Base-by-base conservation (phyloP, 192 early-diverging fungal species). In the Backusella luteola region DNA sequence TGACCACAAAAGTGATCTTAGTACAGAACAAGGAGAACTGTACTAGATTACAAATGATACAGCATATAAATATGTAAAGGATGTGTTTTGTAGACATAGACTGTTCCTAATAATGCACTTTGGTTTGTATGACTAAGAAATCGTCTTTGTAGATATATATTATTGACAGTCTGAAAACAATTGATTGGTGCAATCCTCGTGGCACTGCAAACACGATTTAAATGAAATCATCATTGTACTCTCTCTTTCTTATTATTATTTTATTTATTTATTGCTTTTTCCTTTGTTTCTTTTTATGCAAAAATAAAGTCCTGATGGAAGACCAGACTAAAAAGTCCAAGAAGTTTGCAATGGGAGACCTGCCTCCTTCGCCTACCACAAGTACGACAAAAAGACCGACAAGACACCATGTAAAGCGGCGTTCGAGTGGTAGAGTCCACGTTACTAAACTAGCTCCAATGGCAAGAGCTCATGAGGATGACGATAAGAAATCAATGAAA, bases 331-430 rank as follows among this genome's bases (percentile, higher is more conserved):
- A 63, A n/a, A 63, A 63, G 6, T 69, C 67, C 19, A 75, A 75
- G 39, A 75, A 75, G 38, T 75, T 75, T 67, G 56, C 74, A 23
- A 66, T 75, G 56, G 56, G 56, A 63, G 56, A 63, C 2, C 29
- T 63, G 23, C 63, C 68, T n/a, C 76, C 69, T 39, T 72, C 76
- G 8, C 69, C 76, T 23, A 77, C 69, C 17, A 66, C 52, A n/a
- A 35, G 29, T 8, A 44, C 69, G 8, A 26, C 34, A n/a, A 80
- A 80, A 38, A 76, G 71, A 36, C 79, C 56, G 3, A 69, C 66
- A 12, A 35, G 75, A 71, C 75, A 80, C 46, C 79, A 80, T 76
- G 79, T 80, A 32, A 80, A 80, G 67, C 79, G 79, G 3, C 59
- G 70, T 32, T 80, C 79, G 2, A 70, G 79, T 53, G 79, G 79